A percentile compares a stretch with the other conserved stretches of the same genome.
Evolutionary conservation across 352 stramenopile species (phyloP).

Genomic region (Phytopythium ostracodes): DNA sequence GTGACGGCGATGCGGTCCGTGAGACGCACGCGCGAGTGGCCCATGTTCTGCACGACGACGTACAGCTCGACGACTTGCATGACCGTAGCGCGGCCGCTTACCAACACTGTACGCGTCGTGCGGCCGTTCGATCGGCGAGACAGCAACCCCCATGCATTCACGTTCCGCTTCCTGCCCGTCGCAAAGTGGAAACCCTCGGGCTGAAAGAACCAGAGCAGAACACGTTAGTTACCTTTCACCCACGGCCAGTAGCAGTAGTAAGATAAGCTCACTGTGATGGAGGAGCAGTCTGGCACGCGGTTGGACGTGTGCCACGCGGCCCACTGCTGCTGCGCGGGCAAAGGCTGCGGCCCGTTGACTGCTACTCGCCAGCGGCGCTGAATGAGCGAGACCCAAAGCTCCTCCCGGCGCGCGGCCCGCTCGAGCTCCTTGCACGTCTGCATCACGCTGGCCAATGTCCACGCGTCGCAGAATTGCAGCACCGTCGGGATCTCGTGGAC

Average conservation of each 20-base stretch:
- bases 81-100: constrained; percentile 35
- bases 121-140: constrained; percentile 49
- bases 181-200: constrained; percentile 26
- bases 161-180: constrained; percentile 15
- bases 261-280: constrained; percentile 23
- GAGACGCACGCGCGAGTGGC: constrained; percentile 17
- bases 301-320: constrained; percentile 28
- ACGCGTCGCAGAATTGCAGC: constrained; percentile 46
- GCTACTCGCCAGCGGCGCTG: constrained; percentile 28
- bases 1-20: constrained; percentile 32
- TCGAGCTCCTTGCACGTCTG: constrained; percentile 26
- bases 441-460: constrained; percentile 36
- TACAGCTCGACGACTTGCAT: constrained; percentile 58
- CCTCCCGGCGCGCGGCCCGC: constrained; percentile 10
- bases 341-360: constrained; percentile 2
- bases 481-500: constrained; percentile 39
- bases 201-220: constrained; percentile 7
- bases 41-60: constrained; percentile 51
- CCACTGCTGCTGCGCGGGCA: constrained; percentile 23
- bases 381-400: constrained; percentile 34
- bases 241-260: background rate
- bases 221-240: background rate
- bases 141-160: constrained; percentile 41
- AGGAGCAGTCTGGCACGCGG: constrained; percentile 28
- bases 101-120: constrained; percentile 47